Base-by-base conservation (phyloP, 2,329 filamentous ascomycete genomes). In the Xylaria sp. region DNA sequence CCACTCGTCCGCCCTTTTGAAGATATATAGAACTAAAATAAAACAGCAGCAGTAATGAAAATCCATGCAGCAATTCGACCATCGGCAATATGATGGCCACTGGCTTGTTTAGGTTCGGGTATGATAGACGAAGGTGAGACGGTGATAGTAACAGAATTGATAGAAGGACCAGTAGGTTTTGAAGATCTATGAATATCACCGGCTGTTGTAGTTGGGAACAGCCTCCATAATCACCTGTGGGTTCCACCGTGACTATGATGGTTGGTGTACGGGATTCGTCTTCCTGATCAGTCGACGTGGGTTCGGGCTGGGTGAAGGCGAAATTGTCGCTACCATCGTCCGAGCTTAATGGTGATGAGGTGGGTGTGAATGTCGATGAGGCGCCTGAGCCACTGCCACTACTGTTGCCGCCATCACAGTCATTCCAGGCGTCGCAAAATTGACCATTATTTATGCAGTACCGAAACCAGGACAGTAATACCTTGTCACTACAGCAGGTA, bases 51-150 rank as follows among this genome's bases (percentile, higher is more conserved):
- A 33, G 63, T 68, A 20, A 71, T 66, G 11, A 64, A 72, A 58
- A 74, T 40, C 40, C 73, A 70, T 7, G 73, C 73, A 13, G 67
- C 68, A 6, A 74, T 60, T 54, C 38, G 71, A 56, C 69, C 51
- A 31, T 73, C 68, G 10, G 71, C 67, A 4, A 46, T 67, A 36
- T 71, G 69, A 26, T 68, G 63, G 10, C 73, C 69, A 3, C 69
- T 73, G 17, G 69, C 71, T 40, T 72, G 63, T 23, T 68, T 59
- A 6, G 63, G 59, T 1, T 58, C 26, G 13, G 48, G 33, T 17
- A 46, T 13, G 15, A n/a, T 60, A 20, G 64, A 59, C 2, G 71
- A 71, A 6, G 68, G 33, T 2, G 53, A 48, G 17, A 42, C 67
- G n/a, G 69, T 64, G 54, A 60, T 54, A 36, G 48, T 66, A n/a